Percentiles rank a stretch among this genome's conserved stretches.
phyloP scores from a whole-genome alignment of 768 basidiomycete species.

The Lyophyllum semitale region DNA sequence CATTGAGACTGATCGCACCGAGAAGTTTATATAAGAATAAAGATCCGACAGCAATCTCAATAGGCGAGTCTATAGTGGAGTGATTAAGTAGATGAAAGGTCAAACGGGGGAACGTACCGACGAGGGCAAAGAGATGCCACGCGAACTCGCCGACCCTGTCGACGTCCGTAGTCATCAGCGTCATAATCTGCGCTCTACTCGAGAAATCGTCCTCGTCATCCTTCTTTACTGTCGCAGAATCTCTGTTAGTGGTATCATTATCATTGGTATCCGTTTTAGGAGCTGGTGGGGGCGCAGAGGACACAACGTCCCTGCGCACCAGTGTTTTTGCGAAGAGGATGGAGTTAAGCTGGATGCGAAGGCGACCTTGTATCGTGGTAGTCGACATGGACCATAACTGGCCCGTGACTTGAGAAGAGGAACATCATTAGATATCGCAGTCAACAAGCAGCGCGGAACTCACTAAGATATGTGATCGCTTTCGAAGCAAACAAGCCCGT shows the following conservation, averaged over 20 bases:
- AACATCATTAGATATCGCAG: background rate
- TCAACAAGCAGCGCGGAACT: conserved; percentile 5
- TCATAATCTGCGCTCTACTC: conserved; percentile 90
- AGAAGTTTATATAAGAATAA: conserved; percentile 77
- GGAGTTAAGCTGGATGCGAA: conserved; percentile 78
- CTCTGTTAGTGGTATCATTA: conserved; percentile 1
- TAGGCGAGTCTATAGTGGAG: conserved; percentile 63
- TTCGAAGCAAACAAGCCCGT: conserved; percentile 36
- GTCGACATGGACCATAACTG: no score
- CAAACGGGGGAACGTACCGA: conserved; percentile 43
- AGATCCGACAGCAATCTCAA: conserved; percentile 76
- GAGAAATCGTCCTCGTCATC: no score
- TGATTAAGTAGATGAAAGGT: background rate
- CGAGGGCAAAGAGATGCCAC: conserved; percentile 74
- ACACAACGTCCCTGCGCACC: no score
- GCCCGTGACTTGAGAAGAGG: conserved; percentile 44
- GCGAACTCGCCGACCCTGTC: conserved; percentile 86
- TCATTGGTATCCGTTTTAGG: conserved; percentile 18
- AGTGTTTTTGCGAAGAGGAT: no score
- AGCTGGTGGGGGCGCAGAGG: conserved; percentile 41
- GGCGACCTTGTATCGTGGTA: conserved; percentile 66
- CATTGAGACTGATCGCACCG: conserved; percentile 40
- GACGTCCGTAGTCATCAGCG: conserved; percentile 92
- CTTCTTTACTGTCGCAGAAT: conserved; percentile 25
- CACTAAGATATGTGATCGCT: conserved; percentile 34